phyloP scores from a whole-genome alignment of 805 yeast genomes.

The Pichia cabralensis region DNA sequence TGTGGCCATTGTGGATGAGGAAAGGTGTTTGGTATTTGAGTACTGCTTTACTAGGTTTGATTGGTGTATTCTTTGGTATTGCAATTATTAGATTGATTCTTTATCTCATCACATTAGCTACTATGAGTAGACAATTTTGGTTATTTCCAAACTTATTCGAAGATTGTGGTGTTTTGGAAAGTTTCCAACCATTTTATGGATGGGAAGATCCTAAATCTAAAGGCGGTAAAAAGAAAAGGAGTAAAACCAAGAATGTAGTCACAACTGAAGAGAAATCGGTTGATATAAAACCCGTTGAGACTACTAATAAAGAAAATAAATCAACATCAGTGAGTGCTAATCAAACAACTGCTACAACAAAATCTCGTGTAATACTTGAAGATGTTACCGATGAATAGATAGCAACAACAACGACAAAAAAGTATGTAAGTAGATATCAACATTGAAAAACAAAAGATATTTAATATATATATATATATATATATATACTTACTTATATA shows the following conservation, averaged over 20 bases:
- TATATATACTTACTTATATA: too few species aligned
- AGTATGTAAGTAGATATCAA: background rate
- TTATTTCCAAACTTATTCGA: conserved; percentile 91
- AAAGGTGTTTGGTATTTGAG: conserved; percentile 86
- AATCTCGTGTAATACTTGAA: conserved; percentile 19
- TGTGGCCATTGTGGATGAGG: conserved; percentile 91
- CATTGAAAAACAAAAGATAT: background rate
- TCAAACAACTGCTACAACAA: conserved; percentile 2
- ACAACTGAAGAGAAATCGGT: background rate
- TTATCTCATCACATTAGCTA: conserved; percentile 47
- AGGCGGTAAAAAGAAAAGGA: conserved; percentile 14
- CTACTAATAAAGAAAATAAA: background rate
- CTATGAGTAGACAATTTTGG: conserved; percentile 78
- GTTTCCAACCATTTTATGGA: conserved; percentile 83
- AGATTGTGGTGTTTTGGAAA: conserved; percentile 88
- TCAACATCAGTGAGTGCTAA: background rate
- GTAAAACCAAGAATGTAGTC: background rate
- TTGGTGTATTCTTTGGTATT: conserved; percentile 64
- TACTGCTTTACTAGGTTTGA: conserved; percentile 60
- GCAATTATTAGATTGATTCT: conserved; percentile 74
- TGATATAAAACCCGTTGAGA: conserved; percentile 6
- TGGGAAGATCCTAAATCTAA: conserved; percentile 40
- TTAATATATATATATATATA: background rate
- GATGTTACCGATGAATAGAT: conserved; percentile 11
- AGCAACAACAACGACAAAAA: background rate